Conservation (phyloP, 805 yeast genomes). For the Saccharomycopsis fodiens region DNA sequence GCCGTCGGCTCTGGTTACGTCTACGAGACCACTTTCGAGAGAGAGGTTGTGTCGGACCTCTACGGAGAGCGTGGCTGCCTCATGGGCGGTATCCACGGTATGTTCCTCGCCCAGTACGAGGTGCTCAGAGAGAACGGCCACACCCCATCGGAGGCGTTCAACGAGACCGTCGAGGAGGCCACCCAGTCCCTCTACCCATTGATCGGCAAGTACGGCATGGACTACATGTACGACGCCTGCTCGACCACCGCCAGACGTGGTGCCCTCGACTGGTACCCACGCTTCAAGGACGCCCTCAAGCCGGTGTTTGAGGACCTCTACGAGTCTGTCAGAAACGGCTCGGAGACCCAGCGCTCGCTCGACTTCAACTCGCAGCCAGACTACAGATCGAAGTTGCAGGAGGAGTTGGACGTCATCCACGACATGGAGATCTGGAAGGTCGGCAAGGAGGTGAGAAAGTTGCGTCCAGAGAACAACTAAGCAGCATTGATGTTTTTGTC, state of each 20-base stretch:
- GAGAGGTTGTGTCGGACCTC: slow-evolving; percentile 97
- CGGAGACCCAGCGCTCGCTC: slow-evolving; percentile 96
- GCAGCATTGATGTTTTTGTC: neutral
- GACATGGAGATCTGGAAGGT: slow-evolving; percentile 99
- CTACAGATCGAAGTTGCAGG: slow-evolving; percentile 94
- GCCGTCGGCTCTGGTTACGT: slow-evolving; percentile 99
- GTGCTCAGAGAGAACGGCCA: slow-evolving; percentile 99
- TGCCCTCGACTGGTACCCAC: slow-evolving; percentile 99
- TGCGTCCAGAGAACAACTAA: slow-evolving; percentile 98
- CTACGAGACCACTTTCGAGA: slow-evolving; percentile 98
- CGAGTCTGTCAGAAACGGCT: slow-evolving; percentile 90
- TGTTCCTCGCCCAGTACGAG: slow-evolving; percentile 99
- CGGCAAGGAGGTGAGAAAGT: slow-evolving; percentile 99
- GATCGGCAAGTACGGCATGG: slow-evolving; percentile 99
- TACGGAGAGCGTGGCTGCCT: slow-evolving; percentile 99
- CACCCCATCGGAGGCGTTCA: slow-evolving; percentile 99
- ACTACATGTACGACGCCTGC: slow-evolving; percentile 99
- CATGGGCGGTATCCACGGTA: slow-evolving; percentile 99
- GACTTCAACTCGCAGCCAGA: slow-evolving; percentile 98
- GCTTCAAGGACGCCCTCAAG: slow-evolving; percentile 97
- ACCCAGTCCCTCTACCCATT: slow-evolving; percentile 99
- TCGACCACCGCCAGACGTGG: slow-evolving; percentile 99
- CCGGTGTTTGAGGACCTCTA: slow-evolving; percentile 96
- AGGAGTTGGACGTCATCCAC: slow-evolving; percentile 89
- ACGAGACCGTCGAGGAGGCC: slow-evolving; percentile 99